Percentiles rank a stretch among this genome's conserved stretches.
Evolutionary conservation across 768 basidiomycete genomes (phyloP).

Genomic region (Podaxis sp.): DNA sequence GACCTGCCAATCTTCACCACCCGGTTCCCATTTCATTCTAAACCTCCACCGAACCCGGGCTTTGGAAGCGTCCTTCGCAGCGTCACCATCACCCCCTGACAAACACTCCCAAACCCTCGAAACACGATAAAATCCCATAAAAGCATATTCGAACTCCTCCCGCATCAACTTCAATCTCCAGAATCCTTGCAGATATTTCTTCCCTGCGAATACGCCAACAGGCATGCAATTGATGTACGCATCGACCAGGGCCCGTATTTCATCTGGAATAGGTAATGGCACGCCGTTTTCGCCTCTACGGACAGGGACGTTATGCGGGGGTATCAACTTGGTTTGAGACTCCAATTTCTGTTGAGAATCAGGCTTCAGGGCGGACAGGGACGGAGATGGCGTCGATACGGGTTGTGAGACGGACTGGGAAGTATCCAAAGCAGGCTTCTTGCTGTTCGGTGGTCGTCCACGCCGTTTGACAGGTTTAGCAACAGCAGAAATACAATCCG

Average conservation of each 20-base stretch:
- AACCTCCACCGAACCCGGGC: slow-evolving; percentile 41
- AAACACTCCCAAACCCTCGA: slow-evolving; percentile 34
- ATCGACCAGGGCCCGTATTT: slow-evolving; percentile 40
- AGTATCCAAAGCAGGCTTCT: neutral
- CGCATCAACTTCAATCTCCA: slow-evolving; percentile 29
- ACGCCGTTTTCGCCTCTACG: neutral
- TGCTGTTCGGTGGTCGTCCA: neutral
- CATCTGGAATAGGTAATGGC: slow-evolving; percentile 19
- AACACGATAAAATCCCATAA: slow-evolving; percentile 48
- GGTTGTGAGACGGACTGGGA: neutral
- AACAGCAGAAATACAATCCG: neutral
- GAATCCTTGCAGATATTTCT: slow-evolving; percentile 20
- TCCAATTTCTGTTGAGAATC: neutral
- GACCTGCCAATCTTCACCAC: slow-evolving; percentile 42
- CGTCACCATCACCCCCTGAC: neutral
- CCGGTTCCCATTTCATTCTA: slow-evolving; percentile 46
- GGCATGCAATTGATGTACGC: slow-evolving; percentile 37
- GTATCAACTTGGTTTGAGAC: neutral
- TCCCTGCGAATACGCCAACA: slow-evolving; percentile 38
- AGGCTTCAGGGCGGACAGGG: neutral
- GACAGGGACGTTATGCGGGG: neutral
- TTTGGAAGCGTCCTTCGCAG: slow-evolving; percentile 22
- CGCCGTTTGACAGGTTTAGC: neutral
- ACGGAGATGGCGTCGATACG: neutral
- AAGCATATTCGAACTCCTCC: slow-evolving; percentile 38